phyloP scores from a whole-genome alignment of 2,329 filamentous ascomycete species.

The Kalmusia sp. region DNA sequence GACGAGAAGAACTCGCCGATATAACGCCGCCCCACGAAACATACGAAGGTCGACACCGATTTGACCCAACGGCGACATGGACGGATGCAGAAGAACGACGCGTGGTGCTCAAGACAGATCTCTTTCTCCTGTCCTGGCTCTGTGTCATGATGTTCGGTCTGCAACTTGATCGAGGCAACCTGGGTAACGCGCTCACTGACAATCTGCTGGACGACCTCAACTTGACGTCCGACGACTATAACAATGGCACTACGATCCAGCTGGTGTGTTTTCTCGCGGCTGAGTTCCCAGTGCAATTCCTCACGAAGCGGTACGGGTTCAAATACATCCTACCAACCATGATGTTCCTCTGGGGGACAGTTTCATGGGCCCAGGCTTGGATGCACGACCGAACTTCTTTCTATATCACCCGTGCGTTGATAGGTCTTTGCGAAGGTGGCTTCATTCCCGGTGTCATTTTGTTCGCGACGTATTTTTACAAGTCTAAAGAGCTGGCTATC shows the following conservation, averaged over 20 bases:
- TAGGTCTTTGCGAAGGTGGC: conserved; percentile 53
- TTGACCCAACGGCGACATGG: conserved; percentile 63
- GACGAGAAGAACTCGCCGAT: conserved; percentile 35
- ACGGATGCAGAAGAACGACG: conserved; percentile 62
- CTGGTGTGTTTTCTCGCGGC: conserved; percentile 79
- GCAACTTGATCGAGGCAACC: conserved; percentile 56
- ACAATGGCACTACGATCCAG: conserved; percentile 62
- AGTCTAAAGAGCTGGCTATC: conserved; percentile 70
- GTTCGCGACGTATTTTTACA: conserved; percentile 79
- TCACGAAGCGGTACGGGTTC: conserved; percentile 53
- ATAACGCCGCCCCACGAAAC: conserved; percentile 53
- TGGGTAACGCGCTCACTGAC: conserved; percentile 43
- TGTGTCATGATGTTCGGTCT: conserved; percentile 56
- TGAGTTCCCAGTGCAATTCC: conserved; percentile 53
- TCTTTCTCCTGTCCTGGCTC: conserved; percentile 36
- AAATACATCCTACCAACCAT: conserved; percentile 52
- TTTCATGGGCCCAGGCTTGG: conserved; percentile 71
- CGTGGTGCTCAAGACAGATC: conserved; percentile 58
- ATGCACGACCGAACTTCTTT: conserved; percentile 58
- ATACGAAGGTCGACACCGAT: conserved; percentile 66
- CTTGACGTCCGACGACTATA: conserved; percentile 42
- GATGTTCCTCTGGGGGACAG: conserved; percentile 53
- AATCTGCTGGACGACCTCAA: conserved; percentile 37
- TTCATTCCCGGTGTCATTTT: conserved; percentile 70
- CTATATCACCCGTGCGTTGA: conserved; percentile 49